Evolutionary conservation across 805 yeast genomes (phyloP).

Genomic region (Zygosaccharomyces bailii): DNA sequence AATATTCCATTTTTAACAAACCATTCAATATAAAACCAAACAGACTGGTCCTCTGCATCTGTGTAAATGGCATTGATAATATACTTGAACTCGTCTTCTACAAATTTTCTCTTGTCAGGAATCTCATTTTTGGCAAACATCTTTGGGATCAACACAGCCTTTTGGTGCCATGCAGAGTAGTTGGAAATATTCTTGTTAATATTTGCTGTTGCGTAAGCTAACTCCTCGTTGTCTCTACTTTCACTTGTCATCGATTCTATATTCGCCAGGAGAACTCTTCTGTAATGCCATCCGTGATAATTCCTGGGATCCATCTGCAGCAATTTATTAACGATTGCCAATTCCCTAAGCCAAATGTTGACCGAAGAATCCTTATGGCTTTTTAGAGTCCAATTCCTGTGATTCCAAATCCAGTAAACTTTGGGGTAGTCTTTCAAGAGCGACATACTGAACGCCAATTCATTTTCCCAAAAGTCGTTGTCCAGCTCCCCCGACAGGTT

Average conservation of each 20-base stretch:
- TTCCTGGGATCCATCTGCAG: conserved; percentile 75
- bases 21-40: conserved; percentile 90
- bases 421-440: conserved; percentile 71
- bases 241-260: conserved; percentile 24
- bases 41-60: conserved; percentile 91
- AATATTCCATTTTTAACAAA: conserved; percentile 43
- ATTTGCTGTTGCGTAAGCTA: conserved; percentile 70
- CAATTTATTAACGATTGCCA: conserved; percentile 64
- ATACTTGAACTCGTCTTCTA: conserved; percentile 59
- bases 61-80: conserved; percentile 83
- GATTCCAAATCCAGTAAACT: conserved; percentile 97
- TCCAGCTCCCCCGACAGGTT: conserved; percentile 24
- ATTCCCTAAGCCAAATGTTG: conserved; percentile 65
- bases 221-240: conserved; percentile 49
- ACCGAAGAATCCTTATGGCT: conserved; percentile 42
- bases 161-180: conserved; percentile 93
- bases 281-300: conserved; percentile 94
- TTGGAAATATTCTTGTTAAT: conserved; percentile 84
- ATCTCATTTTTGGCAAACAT: conserved; percentile 38
- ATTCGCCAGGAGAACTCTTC: conserved; percentile 62
- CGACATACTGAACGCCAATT: conserved; percentile 56
- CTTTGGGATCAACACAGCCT: conserved; percentile 63
- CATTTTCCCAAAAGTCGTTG: conserved; percentile 43
- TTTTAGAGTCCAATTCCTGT: conserved; percentile 76
- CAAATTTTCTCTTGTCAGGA: conserved; percentile 33